Evolutionary conservation across 179 eudicot species (phyloP).

Genomic region (Silene noctiflora): DNA sequence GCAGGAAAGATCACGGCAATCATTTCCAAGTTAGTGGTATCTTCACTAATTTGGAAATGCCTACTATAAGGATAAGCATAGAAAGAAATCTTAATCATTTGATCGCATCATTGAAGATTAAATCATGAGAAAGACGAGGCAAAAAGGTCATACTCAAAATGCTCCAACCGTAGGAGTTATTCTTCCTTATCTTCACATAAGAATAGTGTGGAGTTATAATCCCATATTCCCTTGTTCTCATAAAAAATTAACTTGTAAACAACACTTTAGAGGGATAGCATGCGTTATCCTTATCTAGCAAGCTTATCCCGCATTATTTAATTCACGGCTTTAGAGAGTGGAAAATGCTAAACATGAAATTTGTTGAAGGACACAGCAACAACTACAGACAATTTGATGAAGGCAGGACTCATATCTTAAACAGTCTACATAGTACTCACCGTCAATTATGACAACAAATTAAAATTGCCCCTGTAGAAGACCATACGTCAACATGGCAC

Average conservation of each 20-base stretch:
- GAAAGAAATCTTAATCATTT: background rate
- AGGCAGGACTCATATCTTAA: background rate
- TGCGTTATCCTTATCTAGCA: background rate
- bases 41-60: background rate
- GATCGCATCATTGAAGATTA: background rate
- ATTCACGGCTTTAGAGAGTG: background rate
- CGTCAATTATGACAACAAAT: background rate
- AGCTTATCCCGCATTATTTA: background rate
- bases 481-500: background rate
- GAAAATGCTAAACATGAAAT: background rate
- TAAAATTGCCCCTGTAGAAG: background rate
- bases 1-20: no score
- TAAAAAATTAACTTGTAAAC: background rate
- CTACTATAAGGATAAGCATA: background rate
- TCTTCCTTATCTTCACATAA: background rate
- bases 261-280: background rate
- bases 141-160: background rate
- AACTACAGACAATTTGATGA: background rate
- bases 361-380: background rate
- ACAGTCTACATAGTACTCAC: conserved; percentile 1
- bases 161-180: background rate
- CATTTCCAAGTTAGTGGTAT: no score
- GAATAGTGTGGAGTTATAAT: background rate
- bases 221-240: background rate
- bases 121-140: background rate